Evolutionary conservation across 2,329 filamentous ascomycete species (phyloP).

Genomic region (Phialophora macrospora): DNA sequence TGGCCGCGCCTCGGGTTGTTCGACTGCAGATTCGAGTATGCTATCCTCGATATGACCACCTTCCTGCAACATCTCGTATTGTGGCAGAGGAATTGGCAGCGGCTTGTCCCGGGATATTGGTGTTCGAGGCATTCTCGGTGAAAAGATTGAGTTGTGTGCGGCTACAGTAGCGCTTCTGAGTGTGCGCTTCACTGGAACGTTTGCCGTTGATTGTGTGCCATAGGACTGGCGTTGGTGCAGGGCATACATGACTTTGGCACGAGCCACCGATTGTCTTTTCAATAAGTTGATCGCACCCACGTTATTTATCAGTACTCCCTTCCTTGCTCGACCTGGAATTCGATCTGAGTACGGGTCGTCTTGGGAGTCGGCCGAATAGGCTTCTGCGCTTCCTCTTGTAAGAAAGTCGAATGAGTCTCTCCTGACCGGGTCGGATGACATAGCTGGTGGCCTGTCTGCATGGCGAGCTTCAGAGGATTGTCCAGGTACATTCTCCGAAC

Average conservation of each 20-base stretch:
- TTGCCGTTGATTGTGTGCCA: not conserved
- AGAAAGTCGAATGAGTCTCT: conserved; percentile 24
- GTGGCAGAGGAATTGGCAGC: conserved; percentile 22
- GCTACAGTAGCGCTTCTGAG: not conserved
- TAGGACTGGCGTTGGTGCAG: not conserved
- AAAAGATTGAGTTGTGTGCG: conserved; percentile 1
- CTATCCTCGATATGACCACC: not conserved
- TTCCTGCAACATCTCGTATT: not conserved
- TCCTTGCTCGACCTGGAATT: conserved; percentile 7
- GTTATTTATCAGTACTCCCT: conserved; percentile 5
- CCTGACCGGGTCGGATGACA: not conserved
- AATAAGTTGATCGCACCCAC: conserved; percentile 22
- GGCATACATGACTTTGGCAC: conserved; percentile 26
- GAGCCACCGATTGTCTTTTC: conserved; percentile 28
- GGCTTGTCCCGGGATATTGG: conserved; percentile 19
- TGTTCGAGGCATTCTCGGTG: conserved; percentile 5
- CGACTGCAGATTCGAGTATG: not conserved
- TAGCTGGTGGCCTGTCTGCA: not conserved
- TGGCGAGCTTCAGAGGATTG: not conserved
- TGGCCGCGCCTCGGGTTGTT: not conserved
- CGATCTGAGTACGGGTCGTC: not conserved
- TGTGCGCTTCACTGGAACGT: not conserved
- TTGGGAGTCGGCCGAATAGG: not conserved
- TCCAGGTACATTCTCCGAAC: not conserved
- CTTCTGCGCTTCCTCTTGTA: not conserved